Conservation (phyloP, 2,329 filamentous ascomycete genomes). For the Raffaelea ambrosiae region DNA sequence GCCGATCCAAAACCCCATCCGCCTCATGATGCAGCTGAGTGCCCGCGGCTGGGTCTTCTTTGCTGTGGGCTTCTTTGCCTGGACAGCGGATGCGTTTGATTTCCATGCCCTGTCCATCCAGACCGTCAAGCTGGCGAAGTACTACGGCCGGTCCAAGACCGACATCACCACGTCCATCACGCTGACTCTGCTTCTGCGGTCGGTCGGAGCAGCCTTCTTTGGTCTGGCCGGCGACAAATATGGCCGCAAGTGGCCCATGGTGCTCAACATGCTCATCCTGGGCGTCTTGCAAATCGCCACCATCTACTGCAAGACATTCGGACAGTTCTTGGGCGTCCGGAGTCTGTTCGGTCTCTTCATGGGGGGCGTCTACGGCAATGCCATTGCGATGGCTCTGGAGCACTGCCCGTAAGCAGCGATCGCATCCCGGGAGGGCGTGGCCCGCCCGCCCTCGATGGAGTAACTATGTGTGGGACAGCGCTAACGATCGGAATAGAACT, state of each 20-base stretch:
- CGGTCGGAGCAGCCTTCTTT: slow-evolving; percentile 44
- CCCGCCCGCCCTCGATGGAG: too few species aligned
- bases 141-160: slow-evolving; percentile 44
- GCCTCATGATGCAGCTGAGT: slow-evolving; percentile 38
- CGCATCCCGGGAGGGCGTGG: too few species aligned
- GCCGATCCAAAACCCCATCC: slow-evolving; percentile 40
- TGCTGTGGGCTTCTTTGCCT: slow-evolving; percentile 44
- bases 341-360: slow-evolving; percentile 73
- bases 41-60: slow-evolving; percentile 48
- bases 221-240: slow-evolving; percentile 48
- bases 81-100: slow-evolving; percentile 50
- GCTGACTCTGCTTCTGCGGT: slow-evolving; percentile 52
- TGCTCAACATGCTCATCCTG: slow-evolving; percentile 60
- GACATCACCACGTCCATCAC: slow-evolving; percentile 60
- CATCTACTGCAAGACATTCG: slow-evolving; percentile 59
- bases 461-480: too few species aligned
- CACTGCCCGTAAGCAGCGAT: slow-evolving; percentile 43
- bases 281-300: slow-evolving; percentile 53
- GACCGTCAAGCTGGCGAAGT: slow-evolving; percentile 40
- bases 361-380: slow-evolving; percentile 74
- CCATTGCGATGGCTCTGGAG: slow-evolving; percentile 69
- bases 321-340: slow-evolving; percentile 65
- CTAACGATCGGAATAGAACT: not conserved
- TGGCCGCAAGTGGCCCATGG: slow-evolving; percentile 65
- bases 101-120: slow-evolving; percentile 59